Base-by-base conservation (phyloP, 345 rosid genomes). In the Salix koriyanagi region DNA sequence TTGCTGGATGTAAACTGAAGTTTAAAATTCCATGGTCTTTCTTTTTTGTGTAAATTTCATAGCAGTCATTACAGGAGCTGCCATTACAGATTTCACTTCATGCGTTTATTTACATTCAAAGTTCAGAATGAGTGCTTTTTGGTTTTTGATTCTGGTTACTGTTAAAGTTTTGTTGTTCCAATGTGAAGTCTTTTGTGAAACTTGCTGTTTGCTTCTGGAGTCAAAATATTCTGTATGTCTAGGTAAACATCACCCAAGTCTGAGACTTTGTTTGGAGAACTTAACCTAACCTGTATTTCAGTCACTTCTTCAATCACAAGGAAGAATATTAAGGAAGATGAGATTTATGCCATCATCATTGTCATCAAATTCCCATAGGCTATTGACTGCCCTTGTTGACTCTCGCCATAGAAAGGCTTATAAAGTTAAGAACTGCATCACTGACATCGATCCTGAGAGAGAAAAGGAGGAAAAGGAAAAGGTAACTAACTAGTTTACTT, bases 261-360 rank as follows among this genome's bases (percentile, higher is more conserved):
- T 54, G 39, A 10, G 10, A 70, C 69, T 58, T 28, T 3, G 13
- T 72, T 56, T 34, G 11, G 68, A 14, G 44, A 44, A 25, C 42
- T 50, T 23, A 74, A 26, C 62, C 42, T 6, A 25, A 42, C 42
- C 74, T 76, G 34, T 76, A 42, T 75, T 80, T 82, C 84, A 96
- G 98, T 97, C 97, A 42, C 91, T 96, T 83, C 99, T 96, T 82
- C 99, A 96, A 88, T 93, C 99, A 16, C 99, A 96, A 79, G 99
- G 99, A 86, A 96, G 89, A 88, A 88, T 96, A 73, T 74, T 89
- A 79, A 92, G 88, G 84, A 96, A 96, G 89, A 91, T 96, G 98
- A 88, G 87, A 80, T 96, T 92, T 80, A 96, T 92, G 89, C 99
- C 98, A 46, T 96, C 98, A 41, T 96, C 99, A 25, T 84, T 96